Base-by-base conservation (phyloP, 768 basidiomycete genomes). In the Goffeauzyma gilvescens region DNA sequence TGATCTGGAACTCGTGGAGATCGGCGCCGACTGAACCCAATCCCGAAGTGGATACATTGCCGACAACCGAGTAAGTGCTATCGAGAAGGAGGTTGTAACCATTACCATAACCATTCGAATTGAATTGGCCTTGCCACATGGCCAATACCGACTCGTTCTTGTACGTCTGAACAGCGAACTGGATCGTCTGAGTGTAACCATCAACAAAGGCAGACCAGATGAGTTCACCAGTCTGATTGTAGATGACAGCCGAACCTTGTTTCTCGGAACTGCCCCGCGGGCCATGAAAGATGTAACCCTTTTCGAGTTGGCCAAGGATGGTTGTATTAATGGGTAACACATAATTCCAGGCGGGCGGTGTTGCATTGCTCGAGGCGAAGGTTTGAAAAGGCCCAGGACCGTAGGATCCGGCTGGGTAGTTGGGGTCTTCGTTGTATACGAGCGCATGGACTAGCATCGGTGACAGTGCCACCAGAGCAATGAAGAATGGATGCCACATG, bases 1-100 rank as follows among this genome's bases (percentile, higher is more conserved):
- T 57, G 43, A 60, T 48, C 18, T 46, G 31, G 39, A 56, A 53
- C 39, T 44, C 48, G 38, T 54, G 52, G 40, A 53, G 53, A 18
- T 54, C 52, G 15, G 37, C 38, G 15, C 20, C 35, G 25, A 22
- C 30, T n/a, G n/a, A n/a, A 23, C 34, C 31, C 4, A 25, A 1
- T 8, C 38, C 15, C 6, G 25, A 28, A 3, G 31, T 24, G 6
- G 31, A 30, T 15, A 41, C 41, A 23, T 41, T 48, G 17, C 24
- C 39, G 13, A 40, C 42, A 30, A 38, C 26, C 28, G 27, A 36
- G 22, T 37, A 32, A 4, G 30, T 27, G 23, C 31, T 17, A 32
- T 53, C 46, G 13, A 55, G 35, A 14, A 55, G 24, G 5, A 53
- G 21, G 25, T 44, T 27, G 23, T 42, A 35, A 0, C 54, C 54